Percentiles rank a stretch among this genome's conserved stretches.
These are phyloP conservation scores for Ogataea methanolica DNA, from an alignment of 805 yeast genomes.

Conservation along the genomic window DNA sequence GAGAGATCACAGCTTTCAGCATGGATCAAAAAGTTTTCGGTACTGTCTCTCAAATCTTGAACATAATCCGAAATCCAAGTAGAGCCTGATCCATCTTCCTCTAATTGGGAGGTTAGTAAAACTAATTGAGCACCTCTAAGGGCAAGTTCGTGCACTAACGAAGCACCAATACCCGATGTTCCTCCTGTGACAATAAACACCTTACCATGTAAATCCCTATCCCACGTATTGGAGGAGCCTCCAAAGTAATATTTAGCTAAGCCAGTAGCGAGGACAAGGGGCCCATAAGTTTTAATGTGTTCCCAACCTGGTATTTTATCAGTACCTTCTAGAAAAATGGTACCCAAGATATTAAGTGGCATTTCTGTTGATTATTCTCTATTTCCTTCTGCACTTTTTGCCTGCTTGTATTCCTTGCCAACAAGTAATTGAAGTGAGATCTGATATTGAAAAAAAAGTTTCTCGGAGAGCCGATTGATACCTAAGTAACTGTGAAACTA, in stretches of 20 bases:
- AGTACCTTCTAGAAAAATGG: slow-evolving; percentile 67
- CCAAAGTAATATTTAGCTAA: slow-evolving; percentile 68
- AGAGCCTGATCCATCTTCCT: slow-evolving; percentile 36
- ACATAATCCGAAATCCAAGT: slow-evolving; percentile 75
- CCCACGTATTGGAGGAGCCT: slow-evolving; percentile 87
- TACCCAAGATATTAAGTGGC: slow-evolving; percentile 84
- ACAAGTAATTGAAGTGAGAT: too few species aligned
- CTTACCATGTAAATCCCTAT: slow-evolving; percentile 84
- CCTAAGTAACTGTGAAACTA: too few species aligned
- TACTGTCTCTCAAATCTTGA: slow-evolving; percentile 65
- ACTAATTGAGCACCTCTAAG: slow-evolving; percentile 81
- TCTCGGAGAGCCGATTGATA: too few species aligned
- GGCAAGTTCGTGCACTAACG: slow-evolving; percentile 71
- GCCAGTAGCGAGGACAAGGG: slow-evolving; percentile 42
- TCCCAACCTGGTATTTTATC: slow-evolving; percentile 72
- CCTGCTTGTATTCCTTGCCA: not conserved
- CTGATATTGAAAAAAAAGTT: too few species aligned
- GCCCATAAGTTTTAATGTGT: slow-evolving; percentile 51
- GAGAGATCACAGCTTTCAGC: slow-evolving; percentile 87
- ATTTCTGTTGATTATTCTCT: slow-evolving; percentile 32
- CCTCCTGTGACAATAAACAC: slow-evolving; percentile 89
- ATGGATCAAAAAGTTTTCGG: slow-evolving; percentile 71
- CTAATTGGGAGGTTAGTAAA: slow-evolving; percentile 57
- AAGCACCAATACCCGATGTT: slow-evolving; percentile 85
- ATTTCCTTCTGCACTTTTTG: not conserved